Percentiles rank a stretch among this genome's conserved stretches.
Conservation (phyloP, 2,329 filamentous ascomycete genomes). For the Sporothrix humicola region DNA sequence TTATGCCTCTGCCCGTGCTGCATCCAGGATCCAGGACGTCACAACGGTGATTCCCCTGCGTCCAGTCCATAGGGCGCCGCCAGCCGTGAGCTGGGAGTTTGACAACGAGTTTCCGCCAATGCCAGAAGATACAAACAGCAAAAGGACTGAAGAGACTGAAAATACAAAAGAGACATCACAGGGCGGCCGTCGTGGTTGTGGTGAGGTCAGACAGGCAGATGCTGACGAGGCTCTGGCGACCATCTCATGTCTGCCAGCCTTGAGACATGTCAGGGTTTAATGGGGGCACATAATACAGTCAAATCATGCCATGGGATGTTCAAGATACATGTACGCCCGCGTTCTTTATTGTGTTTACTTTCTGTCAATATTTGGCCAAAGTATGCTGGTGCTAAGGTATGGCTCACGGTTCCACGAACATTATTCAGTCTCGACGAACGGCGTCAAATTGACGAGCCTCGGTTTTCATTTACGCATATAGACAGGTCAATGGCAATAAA, state of each 20-base stretch:
- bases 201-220: too few relatives aligned
- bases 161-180: too few relatives aligned
- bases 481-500: neutral
- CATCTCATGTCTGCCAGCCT: neutral
- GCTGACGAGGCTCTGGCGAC: neutral
- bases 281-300: neutral
- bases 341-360: neutral
- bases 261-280: neutral
- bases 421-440: too few relatives aligned
- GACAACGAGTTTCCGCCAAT: neutral
- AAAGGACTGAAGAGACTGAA: too few relatives aligned
- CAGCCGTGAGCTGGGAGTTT: neutral
- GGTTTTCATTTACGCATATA: neutral
- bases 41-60: conserved; percentile 15
- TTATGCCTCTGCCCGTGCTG: neutral
- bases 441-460: too few relatives aligned
- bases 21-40: neutral
- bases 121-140: neutral
- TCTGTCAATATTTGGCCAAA: too few relatives aligned
- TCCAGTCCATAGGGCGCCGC: neutral
- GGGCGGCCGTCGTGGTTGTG: too few relatives aligned
- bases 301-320: neutral
- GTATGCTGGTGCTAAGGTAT: too few relatives aligned
- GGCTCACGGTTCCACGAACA: too few relatives aligned
- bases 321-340: neutral